Base-by-base conservation (phyloP, 345 rosid genomes). In the Aethionema arabicum region DNA sequence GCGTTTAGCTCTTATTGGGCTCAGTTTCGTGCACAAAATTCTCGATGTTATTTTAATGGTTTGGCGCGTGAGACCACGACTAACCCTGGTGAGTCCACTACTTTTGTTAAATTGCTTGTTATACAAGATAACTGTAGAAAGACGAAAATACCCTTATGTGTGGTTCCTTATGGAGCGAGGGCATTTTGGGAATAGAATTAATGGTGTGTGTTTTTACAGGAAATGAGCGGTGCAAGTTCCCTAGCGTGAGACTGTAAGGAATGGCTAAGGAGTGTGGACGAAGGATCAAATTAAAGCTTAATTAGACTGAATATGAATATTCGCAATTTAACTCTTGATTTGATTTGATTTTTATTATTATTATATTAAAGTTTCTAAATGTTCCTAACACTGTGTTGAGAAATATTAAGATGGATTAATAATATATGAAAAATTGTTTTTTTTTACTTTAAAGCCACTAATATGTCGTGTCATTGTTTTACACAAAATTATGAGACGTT, bases 1-100 rank as follows among this genome's bases (percentile, higher is more conserved):
- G 97, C 97, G 0, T 90, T 90, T 60, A 86, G 91, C 75, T 82
- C 95, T 0, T 82, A 83, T 30, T 85, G 91, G 95, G 77, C 91
- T 7, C 66, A 70, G 61, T 84, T 78, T 57, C 66, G 82, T 63
- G 80, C 63, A 68, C 69, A 31, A 33, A 90, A 89, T 8, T 83
- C 82, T 27, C 76, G 37, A 27, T 90, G 97, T 81, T 76, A 72
- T 82, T 86, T 86, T 71, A 74, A 80, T 68, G 95, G 97, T 41
- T 75, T 86, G 46, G 91, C 88, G 0, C 70, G 63, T 46, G 83
- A 83, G 73, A 86, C 88, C 32, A 75, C 71, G 3, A 60, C n/a
- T 3, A 49, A 85, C 68, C 97, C 97, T n/a, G 83, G 95, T 90
- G 61, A 82, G 85, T 69, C 27, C 27, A 21, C 27, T 21, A 1